A percentile compares a stretch with the other conserved stretches of the same genome.
Evolutionary conservation across 2,329 filamentous ascomycete genomes (phyloP).

Genomic region (Macrophomina pseudophaseolina): DNA sequence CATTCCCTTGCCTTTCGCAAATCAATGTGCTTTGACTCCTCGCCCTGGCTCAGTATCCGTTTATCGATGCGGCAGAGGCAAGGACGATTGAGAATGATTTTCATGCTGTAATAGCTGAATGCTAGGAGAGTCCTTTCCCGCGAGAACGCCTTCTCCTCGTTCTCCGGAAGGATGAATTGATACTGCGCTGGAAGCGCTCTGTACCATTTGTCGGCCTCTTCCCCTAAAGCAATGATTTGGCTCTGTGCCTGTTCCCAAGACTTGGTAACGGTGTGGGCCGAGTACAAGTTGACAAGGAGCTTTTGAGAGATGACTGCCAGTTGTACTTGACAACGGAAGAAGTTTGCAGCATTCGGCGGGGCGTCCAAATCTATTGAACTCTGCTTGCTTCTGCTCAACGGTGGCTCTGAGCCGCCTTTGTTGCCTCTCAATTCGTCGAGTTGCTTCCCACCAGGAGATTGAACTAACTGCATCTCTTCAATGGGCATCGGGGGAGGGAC

Average conservation of each 20-base stretch:
- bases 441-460: background rate
- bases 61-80: conserved; percentile 45
- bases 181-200: conserved; percentile 35
- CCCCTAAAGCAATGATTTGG: conserved; percentile 35
- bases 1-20: conserved; percentile 39
- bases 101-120: conserved; percentile 41
- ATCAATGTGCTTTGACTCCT: conserved; percentile 40
- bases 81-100: conserved; percentile 46
- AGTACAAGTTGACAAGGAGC: conserved; percentile 41
- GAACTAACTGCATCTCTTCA: conserved; percentile 27
- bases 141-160: conserved; percentile 4
- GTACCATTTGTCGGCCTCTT: conserved; percentile 43
- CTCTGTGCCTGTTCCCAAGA: conserved; percentile 45
- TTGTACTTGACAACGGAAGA: conserved; percentile 30
- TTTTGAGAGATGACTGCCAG: conserved; percentile 39
- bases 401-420: background rate
- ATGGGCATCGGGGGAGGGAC: conserved; percentile 40
- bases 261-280: conserved; percentile 33
- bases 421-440: background rate
- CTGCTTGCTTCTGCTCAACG: background rate
- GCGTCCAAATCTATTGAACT: background rate
- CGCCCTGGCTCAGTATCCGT: conserved; percentile 38
- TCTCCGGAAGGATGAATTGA: conserved; percentile 33
- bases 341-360: background rate
- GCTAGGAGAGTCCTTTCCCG: conserved; percentile 41